A percentile compares a stretch with the other conserved stretches of the same genome.
These are phyloP conservation scores for Pyrenochaeta sp. DNA, from an alignment of 2,329 filamentous ascomycete genomes.

Conservation along the genomic window DNA sequence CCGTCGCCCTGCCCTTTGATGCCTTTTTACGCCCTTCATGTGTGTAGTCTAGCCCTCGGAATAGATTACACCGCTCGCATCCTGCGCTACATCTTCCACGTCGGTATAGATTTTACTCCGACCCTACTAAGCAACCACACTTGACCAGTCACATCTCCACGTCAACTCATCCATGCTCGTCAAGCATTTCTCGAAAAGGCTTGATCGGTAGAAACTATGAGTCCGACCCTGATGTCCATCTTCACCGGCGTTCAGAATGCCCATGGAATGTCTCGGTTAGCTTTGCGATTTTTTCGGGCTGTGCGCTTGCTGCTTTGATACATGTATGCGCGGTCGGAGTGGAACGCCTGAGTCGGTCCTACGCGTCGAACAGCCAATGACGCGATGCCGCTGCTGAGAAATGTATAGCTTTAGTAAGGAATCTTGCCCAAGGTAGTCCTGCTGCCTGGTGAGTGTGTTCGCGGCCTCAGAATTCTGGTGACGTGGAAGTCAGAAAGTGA, in stretches of 20 bases:
- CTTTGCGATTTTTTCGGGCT: no score
- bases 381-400: background rate
- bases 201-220: background rate
- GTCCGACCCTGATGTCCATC: background rate
- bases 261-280: no score
- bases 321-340: constrained; percentile 1
- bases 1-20: no score
- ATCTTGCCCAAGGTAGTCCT: background rate
- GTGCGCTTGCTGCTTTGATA: background rate
- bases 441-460: background rate
- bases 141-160: background rate
- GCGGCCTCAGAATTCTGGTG: background rate
- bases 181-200: background rate
- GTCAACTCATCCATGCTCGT: background rate
- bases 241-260: background rate
- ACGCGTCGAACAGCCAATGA: background rate
- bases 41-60: no score
- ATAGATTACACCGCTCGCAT: no score
- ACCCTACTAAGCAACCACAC: background rate
- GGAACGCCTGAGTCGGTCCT: constrained; percentile 2
- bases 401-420: background rate
- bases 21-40: no score
- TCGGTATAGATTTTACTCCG: constrained; percentile 8
- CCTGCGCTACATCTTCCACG: background rate
- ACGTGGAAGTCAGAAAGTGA: background rate